Evolutionary conservation across 2,329 filamentous ascomycete genomes (phyloP), one percentile per base, ranked within the genome.

Genomic region (Exophiala oligosperma): DNA sequence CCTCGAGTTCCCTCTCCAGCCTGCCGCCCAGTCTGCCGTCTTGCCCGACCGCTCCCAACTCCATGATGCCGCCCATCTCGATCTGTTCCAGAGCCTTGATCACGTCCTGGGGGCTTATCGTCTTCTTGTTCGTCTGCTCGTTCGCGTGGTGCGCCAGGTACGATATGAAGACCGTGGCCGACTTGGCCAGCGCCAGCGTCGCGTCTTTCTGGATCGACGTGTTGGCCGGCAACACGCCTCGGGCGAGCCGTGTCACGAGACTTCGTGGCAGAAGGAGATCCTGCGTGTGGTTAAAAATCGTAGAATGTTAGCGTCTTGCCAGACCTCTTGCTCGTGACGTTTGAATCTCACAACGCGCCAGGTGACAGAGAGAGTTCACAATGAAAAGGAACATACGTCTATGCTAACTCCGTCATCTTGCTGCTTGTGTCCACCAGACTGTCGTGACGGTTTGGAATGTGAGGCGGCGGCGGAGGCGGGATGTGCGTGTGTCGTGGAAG

Each of bases 151-250:
- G n/a, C 48, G 49, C 58, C 7, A 52, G 56, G 69, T 87, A 86
- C 60, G 82, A 87, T 17, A 88, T 81, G 70, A 88, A 88, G 3
- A 88, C 85, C 3, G 85, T 87, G 28, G 85, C 84, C 61, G 83
- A 83, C 68, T 87, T 87, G 51, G 84, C 82, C 61, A 88, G 80
- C 6, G 85, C 85, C 14, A 85, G 73, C 3, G 87, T 73, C 9
- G 85, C 85, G 73, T 88, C 85, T 72, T 86, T 86, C 66, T 86
- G 82, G 41, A 88, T 84, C 49, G 82, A 80, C 14, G 84, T 87
- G 70, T 87, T 87, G 3, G 85, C 77, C 1, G 85, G 84, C 2
- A 87, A 76, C 5, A 85, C 83, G 56, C 84, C 81, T 71, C 86
- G 86, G 11, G 84, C 83, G 21, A 87, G 79, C 26, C 84, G 80